phyloP scores from a whole-genome alignment of 2,329 filamentous ascomycete species.

The Blumeria hordei region DNA sequence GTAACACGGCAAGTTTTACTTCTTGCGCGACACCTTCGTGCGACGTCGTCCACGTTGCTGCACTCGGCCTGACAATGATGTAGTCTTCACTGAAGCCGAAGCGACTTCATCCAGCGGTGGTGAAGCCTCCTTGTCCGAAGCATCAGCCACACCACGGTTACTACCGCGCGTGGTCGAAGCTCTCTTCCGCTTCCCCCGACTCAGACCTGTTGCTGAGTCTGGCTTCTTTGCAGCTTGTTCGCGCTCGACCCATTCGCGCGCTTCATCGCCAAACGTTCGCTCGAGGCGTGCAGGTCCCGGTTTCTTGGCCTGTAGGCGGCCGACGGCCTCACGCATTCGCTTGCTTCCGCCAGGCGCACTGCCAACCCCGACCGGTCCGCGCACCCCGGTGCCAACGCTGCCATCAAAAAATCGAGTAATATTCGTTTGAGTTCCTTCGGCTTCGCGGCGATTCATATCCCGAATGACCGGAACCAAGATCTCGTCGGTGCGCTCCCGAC shows the following conservation, averaged over 20 bases:
- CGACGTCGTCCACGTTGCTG: too few species aligned
- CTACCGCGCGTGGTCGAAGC: too few species aligned
- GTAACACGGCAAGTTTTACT: too few species aligned
- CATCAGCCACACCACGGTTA: too few species aligned
- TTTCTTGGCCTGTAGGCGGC: constrained; percentile 32
- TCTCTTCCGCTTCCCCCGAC: too few species aligned
- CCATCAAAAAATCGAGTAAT: constrained; percentile 86
- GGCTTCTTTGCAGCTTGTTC: constrained; percentile 4
- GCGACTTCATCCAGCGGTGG: too few species aligned
- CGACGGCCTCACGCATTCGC: constrained; percentile 53
- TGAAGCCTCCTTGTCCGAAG: too few species aligned
- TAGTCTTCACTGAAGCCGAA: too few species aligned
- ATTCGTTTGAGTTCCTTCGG: constrained; percentile 84
- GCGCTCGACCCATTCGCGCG: constrained; percentile 13
- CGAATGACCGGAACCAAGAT: constrained; percentile 84
- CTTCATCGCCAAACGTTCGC: constrained; percentile 13
- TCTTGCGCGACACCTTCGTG: too few species aligned
- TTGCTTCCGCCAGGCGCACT: constrained; percentile 42
- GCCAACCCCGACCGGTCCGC: constrained; percentile 26
- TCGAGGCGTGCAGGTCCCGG: constrained; percentile 2
- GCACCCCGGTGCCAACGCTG: constrained; percentile 38
- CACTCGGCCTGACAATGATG: too few species aligned
- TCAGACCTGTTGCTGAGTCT: too few species aligned
- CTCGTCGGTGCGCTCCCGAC: constrained; percentile 75
- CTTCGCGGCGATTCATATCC: constrained; percentile 75